Evolutionary conservation across 2,329 filamentous ascomycete genomes (phyloP), one percentile per base, ranked within the genome.

Genomic region (Plenodomus biglobosus): DNA sequence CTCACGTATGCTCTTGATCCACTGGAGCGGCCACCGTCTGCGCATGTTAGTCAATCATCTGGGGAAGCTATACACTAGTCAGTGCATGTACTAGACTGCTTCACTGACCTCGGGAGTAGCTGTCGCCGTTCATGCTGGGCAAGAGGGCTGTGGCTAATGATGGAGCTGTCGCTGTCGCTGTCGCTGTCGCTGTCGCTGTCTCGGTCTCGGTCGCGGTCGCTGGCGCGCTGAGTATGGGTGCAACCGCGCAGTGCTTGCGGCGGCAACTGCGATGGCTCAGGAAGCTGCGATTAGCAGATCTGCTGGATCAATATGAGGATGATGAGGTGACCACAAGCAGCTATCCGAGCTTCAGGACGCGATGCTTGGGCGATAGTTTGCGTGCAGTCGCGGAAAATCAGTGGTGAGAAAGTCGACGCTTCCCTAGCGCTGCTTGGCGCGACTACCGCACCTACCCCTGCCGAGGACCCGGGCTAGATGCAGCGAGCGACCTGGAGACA

Each of bases 111-210:
- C 88, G 83, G 63, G 87, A 85, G 68, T 92, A 92, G 72, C 80
- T 86, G 73, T 92, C 88, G 70, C 88, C 88, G 86, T 92, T 92
- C 89, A 94, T 94, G 51, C 52, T 83, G 64, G 44, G 54, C 52
- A 10, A 5, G 16, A 18, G 35, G 52, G 52, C 42, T 55, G 49
- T 38, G 45, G 43, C 18, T 46, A 46, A 3, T 3, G 48, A 39
- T n/a, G 44, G 40, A 58, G 48, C 46, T 53, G 49, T 48, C 48
- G 52, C n/a, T n/a, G n/a, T n/a, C 50, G 55, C 50, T 44, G 38
- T 40, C 22, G 41, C 34, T 27, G 20, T 24, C 22, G 22, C 5
- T 24, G 22, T n/a, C n/a, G 48, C 46, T 53, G 49, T 48, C 48
- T 51, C n/a, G n/a, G n/a, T n/a, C 50, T 53, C 50, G 42, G 38